phyloP scores from a whole-genome alignment of 169 alveolate genomes.

The Neospora caninum region DNA sequence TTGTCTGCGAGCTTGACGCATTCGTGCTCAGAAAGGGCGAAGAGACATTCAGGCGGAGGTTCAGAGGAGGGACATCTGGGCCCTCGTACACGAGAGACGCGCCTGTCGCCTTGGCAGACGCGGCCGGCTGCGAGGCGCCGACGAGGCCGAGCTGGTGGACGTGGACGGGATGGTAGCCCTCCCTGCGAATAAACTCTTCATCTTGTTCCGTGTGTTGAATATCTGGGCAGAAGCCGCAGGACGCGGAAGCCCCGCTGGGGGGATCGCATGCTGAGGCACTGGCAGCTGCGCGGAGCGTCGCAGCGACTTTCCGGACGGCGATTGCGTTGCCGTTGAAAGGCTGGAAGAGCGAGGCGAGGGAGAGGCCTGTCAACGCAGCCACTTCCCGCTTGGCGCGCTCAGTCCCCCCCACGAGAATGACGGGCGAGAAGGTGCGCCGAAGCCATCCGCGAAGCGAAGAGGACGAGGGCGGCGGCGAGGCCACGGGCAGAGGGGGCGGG shows the following conservation, averaged over 20 bases:
- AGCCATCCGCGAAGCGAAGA: constrained; percentile 20
- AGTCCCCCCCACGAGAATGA: constrained; percentile 48
- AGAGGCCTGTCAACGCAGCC: constrained; percentile 40
- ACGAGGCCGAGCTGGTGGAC: neutral
- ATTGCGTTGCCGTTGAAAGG: constrained; percentile 40
- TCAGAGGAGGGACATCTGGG: constrained; percentile 24
- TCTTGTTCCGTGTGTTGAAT: neutral
- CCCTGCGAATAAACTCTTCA: constrained; percentile 17
- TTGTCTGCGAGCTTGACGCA: neutral
- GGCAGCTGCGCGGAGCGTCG: constrained; percentile 19
- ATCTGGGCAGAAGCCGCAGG: neutral
- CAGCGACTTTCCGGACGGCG: constrained; percentile 21
- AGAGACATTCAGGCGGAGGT: neutral
- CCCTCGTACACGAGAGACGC: neutral
- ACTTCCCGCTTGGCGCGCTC: constrained; percentile 50
- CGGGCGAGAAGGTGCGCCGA: constrained; percentile 40
- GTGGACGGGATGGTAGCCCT: constrained; percentile 26
- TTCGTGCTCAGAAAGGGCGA: neutral
- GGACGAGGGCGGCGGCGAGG: neutral
- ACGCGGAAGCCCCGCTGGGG: neutral
- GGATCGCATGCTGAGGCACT: neutral
- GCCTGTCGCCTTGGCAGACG: neutral
- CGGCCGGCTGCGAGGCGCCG: neutral
- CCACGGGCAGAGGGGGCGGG: constrained; percentile 21
- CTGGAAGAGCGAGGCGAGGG: constrained; percentile 54